Percentiles rank a stretch among this genome's conserved stretches.
Conservation (phyloP, 805 yeast species). For the Wickerhamiella domercqiae region DNA sequence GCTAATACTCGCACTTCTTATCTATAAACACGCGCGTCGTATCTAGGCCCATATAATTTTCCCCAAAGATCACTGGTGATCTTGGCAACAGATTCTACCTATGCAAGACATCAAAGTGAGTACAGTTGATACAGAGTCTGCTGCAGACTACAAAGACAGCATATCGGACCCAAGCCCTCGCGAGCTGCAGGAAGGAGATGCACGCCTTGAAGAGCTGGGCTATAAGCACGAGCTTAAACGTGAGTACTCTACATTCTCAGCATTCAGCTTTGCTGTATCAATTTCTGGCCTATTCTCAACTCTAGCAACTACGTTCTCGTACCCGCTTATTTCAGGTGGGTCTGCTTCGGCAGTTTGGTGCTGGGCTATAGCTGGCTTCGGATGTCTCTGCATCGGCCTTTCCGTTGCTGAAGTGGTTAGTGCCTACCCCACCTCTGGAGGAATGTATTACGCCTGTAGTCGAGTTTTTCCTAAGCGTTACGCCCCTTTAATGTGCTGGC, state of each 20-base stretch:
- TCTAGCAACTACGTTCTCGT: slow-evolving; percentile 35
- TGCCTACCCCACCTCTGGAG: slow-evolving; percentile 64
- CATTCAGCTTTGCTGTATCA: slow-evolving; percentile 48
- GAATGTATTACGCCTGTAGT: slow-evolving; percentile 43
- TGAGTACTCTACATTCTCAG: slow-evolving; percentile 41
- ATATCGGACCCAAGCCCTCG: neutral
- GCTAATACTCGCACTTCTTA: neutral
- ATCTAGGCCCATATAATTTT: neutral
- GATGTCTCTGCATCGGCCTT: slow-evolving; percentile 39
- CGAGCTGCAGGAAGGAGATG: neutral
- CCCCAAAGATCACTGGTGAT: neutral
- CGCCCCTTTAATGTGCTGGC: slow-evolving; percentile 38
- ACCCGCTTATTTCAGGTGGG: slow-evolving; percentile 37
- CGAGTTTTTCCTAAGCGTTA: slow-evolving; percentile 21
- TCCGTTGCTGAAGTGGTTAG: slow-evolving; percentile 55
- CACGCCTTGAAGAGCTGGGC: slow-evolving; percentile 30
- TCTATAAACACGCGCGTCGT: neutral
- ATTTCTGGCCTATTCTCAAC: slow-evolving; percentile 55
- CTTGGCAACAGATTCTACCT: neutral
- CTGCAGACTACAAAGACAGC: too few species aligned
- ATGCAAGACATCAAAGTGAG: neutral
- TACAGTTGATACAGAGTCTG: neutral
- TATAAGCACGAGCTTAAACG: slow-evolving; percentile 47
- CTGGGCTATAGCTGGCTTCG: slow-evolving; percentile 40
- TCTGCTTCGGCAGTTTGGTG: slow-evolving; percentile 52